Conservation (phyloP, 2,329 filamentous ascomycete species). For the Corinectria fuckeliana region DNA sequence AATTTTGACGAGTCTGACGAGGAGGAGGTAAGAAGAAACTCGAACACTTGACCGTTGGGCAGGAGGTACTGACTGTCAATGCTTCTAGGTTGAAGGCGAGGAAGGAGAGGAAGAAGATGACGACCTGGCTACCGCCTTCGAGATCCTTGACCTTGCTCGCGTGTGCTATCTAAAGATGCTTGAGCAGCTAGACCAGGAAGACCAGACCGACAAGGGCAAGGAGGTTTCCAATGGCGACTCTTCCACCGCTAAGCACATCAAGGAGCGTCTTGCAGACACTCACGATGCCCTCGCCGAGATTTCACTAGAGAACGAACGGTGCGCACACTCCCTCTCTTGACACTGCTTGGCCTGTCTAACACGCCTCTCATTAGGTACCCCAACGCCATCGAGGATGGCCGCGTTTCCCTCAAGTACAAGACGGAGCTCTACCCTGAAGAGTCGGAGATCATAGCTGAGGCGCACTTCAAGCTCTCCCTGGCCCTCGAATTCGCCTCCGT, state of each 20-base stretch:
- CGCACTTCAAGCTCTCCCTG: conserved; percentile 94
- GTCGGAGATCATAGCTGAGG: conserved; percentile 87
- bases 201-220: conserved; percentile 51
- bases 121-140: conserved; percentile 80
- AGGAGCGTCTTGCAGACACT: conserved; percentile 88
- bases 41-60: background rate
- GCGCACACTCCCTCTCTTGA: conserved; percentile 27
- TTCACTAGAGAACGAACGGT: conserved; percentile 92
- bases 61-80: conserved; percentile 23
- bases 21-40: conserved; percentile 56
- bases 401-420: conserved; percentile 79
- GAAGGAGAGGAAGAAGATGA: conserved; percentile 67
- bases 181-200: conserved; percentile 45
- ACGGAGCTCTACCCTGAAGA: conserved; percentile 79
- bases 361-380: conserved; percentile 63
- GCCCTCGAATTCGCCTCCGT: conserved; percentile 93
- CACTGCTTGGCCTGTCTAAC: conserved; percentile 1
- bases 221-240: conserved; percentile 49
- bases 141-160: conserved; percentile 82
- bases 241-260: conserved; percentile 64
- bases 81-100: conserved; percentile 42
- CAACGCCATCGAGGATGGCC: conserved; percentile 85
- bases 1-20: conserved; percentile 87
- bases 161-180: conserved; percentile 67
- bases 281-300: conserved; percentile 96